Base-by-base conservation (phyloP, 176 grass and related monocot genomes). In the Ampelocalamus luodianensis region DNA sequence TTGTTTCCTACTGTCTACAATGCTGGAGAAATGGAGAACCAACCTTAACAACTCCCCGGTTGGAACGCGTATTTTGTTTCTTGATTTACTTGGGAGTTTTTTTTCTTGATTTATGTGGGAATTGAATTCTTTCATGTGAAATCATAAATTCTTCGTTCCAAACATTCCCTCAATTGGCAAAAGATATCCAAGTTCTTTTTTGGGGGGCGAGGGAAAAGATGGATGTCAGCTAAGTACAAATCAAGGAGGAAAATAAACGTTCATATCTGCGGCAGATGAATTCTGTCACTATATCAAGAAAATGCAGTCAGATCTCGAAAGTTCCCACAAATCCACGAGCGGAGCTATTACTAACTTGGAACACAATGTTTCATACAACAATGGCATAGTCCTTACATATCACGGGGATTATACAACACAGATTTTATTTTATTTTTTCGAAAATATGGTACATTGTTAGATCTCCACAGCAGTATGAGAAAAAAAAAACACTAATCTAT, bases 401-500 rank as follows among this genome's bases (percentile, higher is more conserved):
- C 59, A 69, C 12, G 42, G n/a, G 3, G 13, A 75, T 76, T 68
- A 70, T 80, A 76, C 76, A 76, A 62, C 50, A 75, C 60, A 82
- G 22, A 3, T 11, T 3, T 11, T n/a, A n/a, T n/a, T n/a, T n/a
- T n/a, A n/a, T 10, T 45, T 45, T 43, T 8, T 43, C 10, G 15
- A 18, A 51, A 51, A 51, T 18, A 51, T 1, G 32, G 32, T 34
- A 34, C 32, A 34, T 34, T 76, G 87, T 89, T 88, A 88, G 84
- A 83, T 71, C 81, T 50, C 48, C 84, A 82, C 59, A 27, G 46
- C 60, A 72, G 49, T 59, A 59, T 15, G 24, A 67, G 10, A 69
- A 82, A 9, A 55, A 10, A 55, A 77, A 78, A 80, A 74, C 48
- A 78, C 69, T 77, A 80, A 22, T 68, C 67, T 76, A 34, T 34